Base-by-base conservation (phyloP, 805 yeast genomes). In the Cyberlindnera saturnus region DNA sequence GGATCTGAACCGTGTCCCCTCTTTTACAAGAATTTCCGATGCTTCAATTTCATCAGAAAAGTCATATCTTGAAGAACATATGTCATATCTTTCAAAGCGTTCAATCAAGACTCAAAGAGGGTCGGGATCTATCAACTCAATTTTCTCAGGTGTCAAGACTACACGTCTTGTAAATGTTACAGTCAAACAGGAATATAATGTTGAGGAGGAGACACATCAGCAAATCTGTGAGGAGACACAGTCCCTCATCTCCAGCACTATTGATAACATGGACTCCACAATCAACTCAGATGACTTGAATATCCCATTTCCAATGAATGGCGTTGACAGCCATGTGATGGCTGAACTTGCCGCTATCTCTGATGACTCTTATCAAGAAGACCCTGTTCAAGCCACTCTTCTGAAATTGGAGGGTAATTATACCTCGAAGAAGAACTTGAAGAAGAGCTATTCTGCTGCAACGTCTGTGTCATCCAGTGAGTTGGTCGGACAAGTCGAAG, bases 281-380 rank as follows among this genome's bases (percentile, higher is more conserved):
- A 15, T 55, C 3, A 34, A 46, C 16, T 50, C 59, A 13, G 53
- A 49, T 11, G 55, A 53, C 30, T 48, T 44, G 38, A 41, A 43
- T 18, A 39, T 59, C 20, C 59, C 73, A 17, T 70, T 66, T 45
- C 73, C 74, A 15, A 32, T 39, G 41, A 39, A 32, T 14, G 80
- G 79, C 13, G 66, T 74, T 40, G 67, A 75, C 28, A 63, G 70
- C n/a, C 75, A 73, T 4, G 82, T 80, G 2, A 79, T 85, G 37
- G 84, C 83, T 34, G 87, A 82, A 55, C 71, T 89, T 38, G 95
- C 95, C 1, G 84, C 85, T 6, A 79, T 90, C 40, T 91, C 96
- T 0, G 96, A 91, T 60, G 89, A 83, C 38, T 71, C 81, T 0
- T 66, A 75, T 34, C 70, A 67, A 33, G 77, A 73, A 15, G 86